Conservation (phyloP, 2,329 filamentous ascomycete species). For the Talaromyces atroroseus region DNA sequence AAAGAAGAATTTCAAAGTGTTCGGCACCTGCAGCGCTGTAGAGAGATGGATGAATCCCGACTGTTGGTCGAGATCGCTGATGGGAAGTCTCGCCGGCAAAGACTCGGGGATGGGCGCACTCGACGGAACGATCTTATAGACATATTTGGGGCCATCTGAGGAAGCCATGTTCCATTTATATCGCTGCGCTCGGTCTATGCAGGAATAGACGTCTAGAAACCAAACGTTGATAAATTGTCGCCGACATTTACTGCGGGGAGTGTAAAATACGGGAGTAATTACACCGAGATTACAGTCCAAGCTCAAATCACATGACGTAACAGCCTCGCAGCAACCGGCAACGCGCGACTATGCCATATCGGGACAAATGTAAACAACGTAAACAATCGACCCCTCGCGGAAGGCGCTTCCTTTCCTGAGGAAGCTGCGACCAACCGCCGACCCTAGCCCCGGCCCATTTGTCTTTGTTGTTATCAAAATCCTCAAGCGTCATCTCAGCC, state of each 20-base stretch:
- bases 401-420: background rate
- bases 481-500: conserved; percentile 6
- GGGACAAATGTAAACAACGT: conserved; percentile 37
- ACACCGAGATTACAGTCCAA: background rate
- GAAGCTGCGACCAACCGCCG: conserved; percentile 8
- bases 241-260: background rate
- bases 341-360: conserved; percentile 25
- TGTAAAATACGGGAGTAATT: background rate
- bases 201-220: background rate
- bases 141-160: conserved; percentile 20
- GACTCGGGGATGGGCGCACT: conserved; percentile 30
- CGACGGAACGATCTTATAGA: conserved; percentile 37
- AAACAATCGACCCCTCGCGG: conserved; percentile 14
- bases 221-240: background rate
- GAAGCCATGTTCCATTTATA: conserved; percentile 4
- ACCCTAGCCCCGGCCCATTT: conserved; percentile 1
- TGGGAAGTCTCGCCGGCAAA: conserved; percentile 30
- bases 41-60: conserved; percentile 38
- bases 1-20: conserved; percentile 35
- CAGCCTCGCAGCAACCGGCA: conserved; percentile 8
- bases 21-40: conserved; percentile 32
- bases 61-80: conserved; percentile 32
- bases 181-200: background rate
- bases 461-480: conserved; percentile 2
- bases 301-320: conserved; percentile 10